phyloP scores from a whole-genome alignment of 2,329 filamentous ascomycete genomes.

The Hymenotorrendiella dingleyae region DNA sequence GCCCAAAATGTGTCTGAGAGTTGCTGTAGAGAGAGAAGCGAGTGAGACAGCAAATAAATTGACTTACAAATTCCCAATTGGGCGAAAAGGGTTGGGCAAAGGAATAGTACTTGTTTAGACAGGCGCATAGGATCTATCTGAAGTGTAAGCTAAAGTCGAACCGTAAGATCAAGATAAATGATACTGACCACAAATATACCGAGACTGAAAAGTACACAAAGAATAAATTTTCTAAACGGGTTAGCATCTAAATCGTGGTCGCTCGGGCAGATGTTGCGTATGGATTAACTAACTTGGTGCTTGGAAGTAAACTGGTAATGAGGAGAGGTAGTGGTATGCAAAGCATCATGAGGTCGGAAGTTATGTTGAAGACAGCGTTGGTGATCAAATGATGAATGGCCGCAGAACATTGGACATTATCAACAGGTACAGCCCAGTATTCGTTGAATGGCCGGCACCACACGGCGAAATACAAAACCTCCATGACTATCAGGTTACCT shows the following conservation, averaged over 20 bases:
- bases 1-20: too few relatives aligned
- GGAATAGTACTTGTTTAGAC: constrained; percentile 44
- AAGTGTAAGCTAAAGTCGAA: constrained; percentile 1
- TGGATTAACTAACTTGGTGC: constrained; percentile 27
- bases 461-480: constrained; percentile 43
- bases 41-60: neutral
- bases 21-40: neutral
- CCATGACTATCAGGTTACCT: constrained; percentile 43
- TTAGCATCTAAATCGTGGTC: constrained; percentile 23
- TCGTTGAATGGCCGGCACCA: constrained; percentile 51
- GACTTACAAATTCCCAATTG: constrained; percentile 25
- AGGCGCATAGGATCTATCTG: constrained; percentile 41
- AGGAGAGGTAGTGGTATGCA: constrained; percentile 47
- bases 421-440: constrained; percentile 52
- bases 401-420: constrained; percentile 50
- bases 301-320: constrained; percentile 38
- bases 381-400: constrained; percentile 52
- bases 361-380: constrained; percentile 53
- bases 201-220: constrained; percentile 41
- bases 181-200: constrained; percentile 41
- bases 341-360: constrained; percentile 55
- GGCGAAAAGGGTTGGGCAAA: constrained; percentile 32
- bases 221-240: constrained; percentile 46
- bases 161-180: neutral
- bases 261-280: neutral